Percentiles rank a stretch among this genome's conserved stretches.
Conservation (phyloP, 331 rosid species). For the Acacia pycnantha region DNA sequence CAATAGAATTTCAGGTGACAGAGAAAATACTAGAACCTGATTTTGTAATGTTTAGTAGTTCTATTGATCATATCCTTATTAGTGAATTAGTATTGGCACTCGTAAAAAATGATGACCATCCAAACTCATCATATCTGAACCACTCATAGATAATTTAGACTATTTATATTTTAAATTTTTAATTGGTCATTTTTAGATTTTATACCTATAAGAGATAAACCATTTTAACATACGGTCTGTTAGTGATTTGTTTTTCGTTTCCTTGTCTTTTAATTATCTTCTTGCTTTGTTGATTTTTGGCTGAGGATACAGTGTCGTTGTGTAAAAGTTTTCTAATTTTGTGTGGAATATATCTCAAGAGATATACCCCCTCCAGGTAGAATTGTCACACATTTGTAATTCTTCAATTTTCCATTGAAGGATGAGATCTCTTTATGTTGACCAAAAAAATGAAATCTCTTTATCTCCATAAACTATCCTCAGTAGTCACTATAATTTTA, state of each 20-base stretch:
- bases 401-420: too few species aligned
- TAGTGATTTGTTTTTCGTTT: not conserved
- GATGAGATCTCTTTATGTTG: too few species aligned
- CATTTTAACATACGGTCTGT: not conserved
- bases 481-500: too few species aligned
- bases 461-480: too few species aligned
- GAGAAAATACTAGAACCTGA: not conserved
- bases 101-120: too few species aligned
- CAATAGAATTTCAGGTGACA: not conserved
- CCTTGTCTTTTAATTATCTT: not conserved
- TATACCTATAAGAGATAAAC: not conserved
- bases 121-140: too few species aligned
- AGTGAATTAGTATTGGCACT: not conserved
- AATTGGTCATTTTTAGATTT: too few species aligned
- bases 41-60: not conserved
- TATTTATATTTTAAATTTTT: too few species aligned
- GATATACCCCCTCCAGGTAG: not conserved
- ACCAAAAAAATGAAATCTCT: too few species aligned
- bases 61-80: not conserved
- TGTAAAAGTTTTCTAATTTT: not conserved
- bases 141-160: too few species aligned
- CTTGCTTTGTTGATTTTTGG: not conserved
- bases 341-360: not conserved
- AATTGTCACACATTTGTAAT: not conserved
- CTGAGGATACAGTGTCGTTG: not conserved